A percentile compares a stretch with the other conserved stretches of the same genome.
These are phyloP conservation scores for Linum usitatissimum DNA, from an alignment of 345 rosid species.

Conservation along the genomic window DNA sequence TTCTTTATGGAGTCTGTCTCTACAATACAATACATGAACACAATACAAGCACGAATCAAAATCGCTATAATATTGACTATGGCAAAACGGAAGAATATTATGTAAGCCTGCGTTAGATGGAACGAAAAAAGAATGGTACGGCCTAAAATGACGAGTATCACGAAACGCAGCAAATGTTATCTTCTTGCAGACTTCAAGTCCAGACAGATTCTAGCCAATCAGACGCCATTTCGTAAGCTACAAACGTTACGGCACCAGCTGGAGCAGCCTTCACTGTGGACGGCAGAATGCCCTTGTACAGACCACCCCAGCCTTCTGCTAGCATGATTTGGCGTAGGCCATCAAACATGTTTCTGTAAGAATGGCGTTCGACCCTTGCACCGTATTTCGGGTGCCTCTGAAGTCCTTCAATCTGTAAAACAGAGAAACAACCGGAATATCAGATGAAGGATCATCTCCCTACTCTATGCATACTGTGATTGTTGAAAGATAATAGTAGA, in stretches of 20 bases:
- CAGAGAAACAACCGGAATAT: neutral
- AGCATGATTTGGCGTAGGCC: conserved; percentile 48
- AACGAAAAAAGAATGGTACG: conserved; percentile 21
- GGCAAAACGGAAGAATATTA: neutral
- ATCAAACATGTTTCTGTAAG: conserved; percentile 75
- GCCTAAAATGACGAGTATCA: neutral
- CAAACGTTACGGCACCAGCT: conserved; percentile 93
- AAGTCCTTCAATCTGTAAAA: conserved; percentile 74
- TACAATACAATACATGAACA: too few relatives aligned
- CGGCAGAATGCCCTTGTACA: conserved; percentile 87
- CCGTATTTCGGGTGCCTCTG: conserved; percentile 84
- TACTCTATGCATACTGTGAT: neutral
- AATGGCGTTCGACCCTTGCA: conserved; percentile 57
- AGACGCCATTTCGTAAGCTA: conserved; percentile 62
- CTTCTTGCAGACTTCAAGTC: conserved; percentile 25
- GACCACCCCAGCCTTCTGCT: conserved; percentile 79
- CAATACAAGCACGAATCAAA: too few relatives aligned
- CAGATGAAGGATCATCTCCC: neutral
- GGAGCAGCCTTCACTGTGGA: conserved; percentile 97
- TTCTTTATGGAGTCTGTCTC: too few relatives aligned
- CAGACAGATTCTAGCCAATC: conserved; percentile 74
- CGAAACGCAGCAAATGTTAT: neutral
- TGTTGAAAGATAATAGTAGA: conserved; percentile 3
- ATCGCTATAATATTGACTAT: too few relatives aligned
- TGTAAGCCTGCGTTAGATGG: conserved; percentile 8